Base-by-base conservation (phyloP, 164 flowering plant species). In the Tinospora cordifolia region DNA sequence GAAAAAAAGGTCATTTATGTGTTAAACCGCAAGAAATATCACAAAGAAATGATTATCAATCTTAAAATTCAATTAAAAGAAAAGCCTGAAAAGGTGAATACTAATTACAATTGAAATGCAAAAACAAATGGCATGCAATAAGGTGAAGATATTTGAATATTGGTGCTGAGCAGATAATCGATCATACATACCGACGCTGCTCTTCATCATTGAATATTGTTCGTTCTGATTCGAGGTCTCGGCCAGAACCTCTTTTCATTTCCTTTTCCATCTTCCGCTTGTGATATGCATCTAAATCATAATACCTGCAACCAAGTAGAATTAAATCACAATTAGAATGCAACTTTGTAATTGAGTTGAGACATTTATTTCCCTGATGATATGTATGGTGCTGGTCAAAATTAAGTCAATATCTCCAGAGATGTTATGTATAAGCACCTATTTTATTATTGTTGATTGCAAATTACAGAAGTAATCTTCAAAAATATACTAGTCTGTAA, bases 181-280 rank as follows among this genome's bases (percentile, higher is more conserved):
- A 30, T 14, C 15, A 68, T n/a, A 79, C 85, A 76, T 84, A 94
- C 97, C 99, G 78, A 2, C 98, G 87, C 63, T 85, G 88, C 80
- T 90, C 99, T 83, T 94, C 99, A 78, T 94, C 99, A 82, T 94
- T 77, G 77, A 94, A 94, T 25, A 90, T 83, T 51, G 87, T 86
- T 36, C 92, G 93, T 67, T 92, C 98, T 39, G 74, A 51, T 51
- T 63, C 64, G 41, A 4, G 8, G n/a, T 64, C 78, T 73, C 82
- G 87, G 46, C 83, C 85, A 12, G 70, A 27, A 68, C 99, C 98
- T 74, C 79, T 87, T 75, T 89, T 88, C 65, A 77, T 67, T 66
- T 88, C 90, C 76, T 89, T 94, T 49, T 85, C 90, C 78, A 90
- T 76, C 78, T 86, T 63, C 24, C 59, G 86, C 75, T 72, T 82